Evolutionary conservation across 164 flowering plant genomes (phyloP), one percentile per base, ranked within the genome.

Genomic region (Nymphaea thermarum): DNA sequence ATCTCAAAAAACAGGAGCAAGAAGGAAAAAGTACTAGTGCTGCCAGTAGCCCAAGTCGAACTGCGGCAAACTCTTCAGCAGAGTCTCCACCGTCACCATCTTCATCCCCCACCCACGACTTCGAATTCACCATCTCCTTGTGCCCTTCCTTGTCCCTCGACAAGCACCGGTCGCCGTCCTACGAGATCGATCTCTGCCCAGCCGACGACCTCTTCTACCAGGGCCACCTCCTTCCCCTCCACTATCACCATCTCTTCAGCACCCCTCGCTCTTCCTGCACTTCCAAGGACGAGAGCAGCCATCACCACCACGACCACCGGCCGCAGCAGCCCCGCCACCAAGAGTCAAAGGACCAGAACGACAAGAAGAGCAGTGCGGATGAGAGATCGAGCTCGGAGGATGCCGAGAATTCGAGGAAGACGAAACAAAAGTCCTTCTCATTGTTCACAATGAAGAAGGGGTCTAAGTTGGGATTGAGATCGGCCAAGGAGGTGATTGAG

Each of bases 131-230:
- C 44, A 75, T 85, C 68, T 62, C 64, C 18, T 25, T 62, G n/a
- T 41, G 64, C 64, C 42, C 64, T 10, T 41, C 25, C 41, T 17
- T 12, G 10, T 17, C 41, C 42, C 10, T 10, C 25, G n/a, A 76
- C 68, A 69, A 72, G 45, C 36, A 74, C 68, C 73, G 62, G 67
- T 14, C 74, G 43, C 15, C 41, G 70, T 66, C 77, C 3, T 72
- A 80, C 4, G 88, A 87, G 36, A 66, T 84, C 10, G 97, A 90
- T 67, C 77, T 91, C 64, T 79, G 96, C 42, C 98, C 98, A 0
- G 97, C 98, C 0, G 98, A 87, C 64, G 91, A 91, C 55, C 89
- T 93, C 63, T 91, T 93, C 93, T 93, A 86, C 82, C 93, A 89
- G 60, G 97, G 98, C 66, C 98, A 91, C 73, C 72, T 93, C 42